A percentile compares a stretch with the other conserved stretches of the same genome.
Conservation (phyloP, 805 yeast species). For the Pichia cabralensis region DNA sequence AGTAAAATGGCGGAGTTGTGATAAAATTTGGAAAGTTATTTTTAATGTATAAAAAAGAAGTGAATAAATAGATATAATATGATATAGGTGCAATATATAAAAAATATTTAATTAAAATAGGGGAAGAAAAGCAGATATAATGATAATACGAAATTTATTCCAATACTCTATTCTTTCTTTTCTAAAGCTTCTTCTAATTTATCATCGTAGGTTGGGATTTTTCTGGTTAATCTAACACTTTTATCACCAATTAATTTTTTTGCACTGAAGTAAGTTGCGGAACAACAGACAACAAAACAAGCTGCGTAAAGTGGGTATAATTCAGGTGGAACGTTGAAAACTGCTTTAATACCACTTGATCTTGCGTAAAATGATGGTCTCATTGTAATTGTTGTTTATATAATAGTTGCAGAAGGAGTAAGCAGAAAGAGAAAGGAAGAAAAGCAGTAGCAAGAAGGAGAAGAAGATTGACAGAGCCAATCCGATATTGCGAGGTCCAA, state of each 20-base stretch:
- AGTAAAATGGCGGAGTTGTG: too few relatives aligned
- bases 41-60: too few relatives aligned
- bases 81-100: too few relatives aligned
- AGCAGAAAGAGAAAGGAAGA: too few relatives aligned
- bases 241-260: conserved; percentile 41
- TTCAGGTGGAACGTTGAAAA: conserved; percentile 40
- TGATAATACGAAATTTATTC: too few relatives aligned
- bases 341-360: conserved; percentile 4
- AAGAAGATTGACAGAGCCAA: too few relatives aligned
- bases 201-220: conserved; percentile 33
- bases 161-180: conserved; percentile 20
- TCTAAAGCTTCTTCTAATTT: conserved; percentile 27
- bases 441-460: too few relatives aligned
- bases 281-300: conserved; percentile 40
- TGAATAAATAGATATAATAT: not conserved
- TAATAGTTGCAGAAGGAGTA: not conserved
- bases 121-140: not conserved
- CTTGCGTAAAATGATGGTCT: conserved; percentile 39
- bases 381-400: conserved; percentile 22
- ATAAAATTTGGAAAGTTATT: too few relatives aligned
- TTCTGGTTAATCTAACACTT: conserved; percentile 40
- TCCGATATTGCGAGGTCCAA: too few relatives aligned
- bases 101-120: too few relatives aligned
- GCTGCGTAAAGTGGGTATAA: conserved; percentile 49
- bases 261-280: conserved; percentile 42